These are phyloP conservation scores for Hsuehochloa calcarea DNA, from an alignment of 176 grass and related monocot genomes.

Conservation along the genomic window DNA sequence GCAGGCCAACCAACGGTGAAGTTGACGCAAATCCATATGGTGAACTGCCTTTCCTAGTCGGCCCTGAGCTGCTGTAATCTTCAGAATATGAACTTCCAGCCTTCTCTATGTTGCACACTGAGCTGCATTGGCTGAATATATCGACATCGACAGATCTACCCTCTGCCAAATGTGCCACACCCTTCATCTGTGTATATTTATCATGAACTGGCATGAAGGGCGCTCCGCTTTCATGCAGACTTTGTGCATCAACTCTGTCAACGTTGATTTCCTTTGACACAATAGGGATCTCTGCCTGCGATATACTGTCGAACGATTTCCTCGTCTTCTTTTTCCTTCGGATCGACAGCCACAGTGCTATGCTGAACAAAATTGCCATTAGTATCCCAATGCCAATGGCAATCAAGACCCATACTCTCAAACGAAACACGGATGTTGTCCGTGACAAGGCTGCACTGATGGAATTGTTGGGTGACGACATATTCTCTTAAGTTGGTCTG, in stretches of 20 bases:
- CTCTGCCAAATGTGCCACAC: conserved; percentile 30
- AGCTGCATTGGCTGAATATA: conserved; percentile 79
- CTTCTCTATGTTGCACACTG: conserved; percentile 65
- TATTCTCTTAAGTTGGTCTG: conserved; percentile 30
- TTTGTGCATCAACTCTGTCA: conserved; percentile 62
- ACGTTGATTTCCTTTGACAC: conserved; percentile 85
- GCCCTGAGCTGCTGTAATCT: conserved; percentile 61
- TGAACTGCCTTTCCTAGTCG: conserved; percentile 55
- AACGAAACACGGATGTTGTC: conserved; percentile 61
- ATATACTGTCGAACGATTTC: conserved; percentile 28
- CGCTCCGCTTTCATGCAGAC: conserved; percentile 23
- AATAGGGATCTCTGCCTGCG: conserved; percentile 63
- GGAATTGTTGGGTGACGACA: conserved; percentile 62
- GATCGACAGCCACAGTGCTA: conserved; percentile 61
- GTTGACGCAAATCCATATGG: conserved; percentile 41
- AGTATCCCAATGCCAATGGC: conserved; percentile 70
- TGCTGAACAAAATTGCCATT: conserved; percentile 55
- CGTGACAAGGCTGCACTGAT: conserved; percentile 56
- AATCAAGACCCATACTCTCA: conserved; percentile 85
- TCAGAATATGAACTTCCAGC: conserved; percentile 79
- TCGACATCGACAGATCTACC: conserved; percentile 70
- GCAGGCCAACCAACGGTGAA: conserved; percentile 66
- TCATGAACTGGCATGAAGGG: conserved; percentile 53
- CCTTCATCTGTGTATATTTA: conserved; percentile 53
- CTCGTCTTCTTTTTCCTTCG: conserved; percentile 53